Evolutionary conservation across 495 filamentous ascomycete species (phyloP).

Genomic region (Glarea lozoyensis): DNA sequence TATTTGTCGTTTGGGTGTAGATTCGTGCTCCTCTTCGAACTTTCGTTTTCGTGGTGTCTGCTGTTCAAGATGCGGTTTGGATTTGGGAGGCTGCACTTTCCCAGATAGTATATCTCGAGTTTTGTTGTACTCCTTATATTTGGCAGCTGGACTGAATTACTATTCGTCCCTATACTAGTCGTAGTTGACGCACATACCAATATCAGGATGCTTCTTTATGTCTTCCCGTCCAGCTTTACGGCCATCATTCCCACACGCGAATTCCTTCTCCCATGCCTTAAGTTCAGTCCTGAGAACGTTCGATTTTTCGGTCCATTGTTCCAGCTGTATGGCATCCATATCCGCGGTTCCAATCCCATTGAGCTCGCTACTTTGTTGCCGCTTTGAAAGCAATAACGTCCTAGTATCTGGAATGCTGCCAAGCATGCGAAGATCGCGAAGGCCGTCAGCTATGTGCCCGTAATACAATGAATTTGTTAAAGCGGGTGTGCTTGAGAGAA

Average conservation of each 20-base stretch:
- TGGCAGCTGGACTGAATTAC: constrained; percentile 59
- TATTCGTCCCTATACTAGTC: too few species aligned
- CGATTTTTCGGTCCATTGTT: constrained; percentile 30
- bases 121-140: constrained; percentile 86
- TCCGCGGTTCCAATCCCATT: too few species aligned
- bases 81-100: constrained; percentile 30
- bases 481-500: too few species aligned
- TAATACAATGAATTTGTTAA: too few species aligned
- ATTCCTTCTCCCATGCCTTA: constrained; percentile 79
- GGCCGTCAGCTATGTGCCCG: too few species aligned
- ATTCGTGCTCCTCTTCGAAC: constrained; percentile 26
- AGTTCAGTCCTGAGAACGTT: constrained; percentile 59
- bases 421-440: too few species aligned
- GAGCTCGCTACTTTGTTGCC: too few species aligned
- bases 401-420: too few species aligned
- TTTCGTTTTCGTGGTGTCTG: constrained; percentile 26
- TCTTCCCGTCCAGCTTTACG: constrained; percentile 74
- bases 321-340: too few species aligned
- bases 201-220: constrained; percentile 75
- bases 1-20: constrained; percentile 14
- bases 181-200: too few species aligned
- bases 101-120: constrained; percentile 52
- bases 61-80: constrained; percentile 17
- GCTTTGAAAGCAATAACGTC: too few species aligned
- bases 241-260: constrained; percentile 58